Evolutionary conservation across 2,329 filamentous ascomycete genomes (phyloP).

Genomic region (Sarocladiaceae sp.): DNA sequence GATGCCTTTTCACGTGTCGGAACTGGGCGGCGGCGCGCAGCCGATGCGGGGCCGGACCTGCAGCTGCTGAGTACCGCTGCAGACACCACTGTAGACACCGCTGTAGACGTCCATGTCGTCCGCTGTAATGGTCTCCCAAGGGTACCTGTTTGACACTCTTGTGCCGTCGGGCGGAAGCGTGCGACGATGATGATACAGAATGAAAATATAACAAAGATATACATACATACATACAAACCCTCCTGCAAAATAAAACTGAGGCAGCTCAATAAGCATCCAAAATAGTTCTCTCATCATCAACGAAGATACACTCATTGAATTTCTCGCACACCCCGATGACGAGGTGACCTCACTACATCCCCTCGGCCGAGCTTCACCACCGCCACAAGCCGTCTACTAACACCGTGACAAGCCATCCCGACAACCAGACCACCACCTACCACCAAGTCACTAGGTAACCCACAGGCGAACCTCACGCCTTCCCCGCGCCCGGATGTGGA

Average conservation of each 20-base stretch:
- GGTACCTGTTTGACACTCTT: too few species aligned
- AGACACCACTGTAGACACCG: too few species aligned
- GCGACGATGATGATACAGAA: too few species aligned
- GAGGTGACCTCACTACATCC: neutral
- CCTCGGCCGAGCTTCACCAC: neutral
- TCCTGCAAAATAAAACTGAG: too few species aligned
- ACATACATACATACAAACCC: too few species aligned
- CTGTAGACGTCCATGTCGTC: too few species aligned
- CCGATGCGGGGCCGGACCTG: conserved; percentile 1
- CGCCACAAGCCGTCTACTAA: neutral
- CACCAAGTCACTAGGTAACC: too few species aligned
- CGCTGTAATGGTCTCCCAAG: too few species aligned
- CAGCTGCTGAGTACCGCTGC: too few species aligned
- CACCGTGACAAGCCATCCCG: neutral
- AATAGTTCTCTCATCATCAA: neutral
- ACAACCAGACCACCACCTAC: too few species aligned
- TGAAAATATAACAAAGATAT: too few species aligned
- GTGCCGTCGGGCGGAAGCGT: neutral
- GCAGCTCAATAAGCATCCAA: neutral
- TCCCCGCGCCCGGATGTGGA: conserved; percentile 1
- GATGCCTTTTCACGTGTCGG: conserved; percentile 8
- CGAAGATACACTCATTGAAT: too few species aligned
- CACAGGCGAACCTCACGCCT: neutral
- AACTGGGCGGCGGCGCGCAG: neutral
- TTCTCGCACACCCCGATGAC: neutral